Conservation (phyloP, 2,329 filamentous ascomycete genomes). For the Graphilbum fragrans region DNA sequence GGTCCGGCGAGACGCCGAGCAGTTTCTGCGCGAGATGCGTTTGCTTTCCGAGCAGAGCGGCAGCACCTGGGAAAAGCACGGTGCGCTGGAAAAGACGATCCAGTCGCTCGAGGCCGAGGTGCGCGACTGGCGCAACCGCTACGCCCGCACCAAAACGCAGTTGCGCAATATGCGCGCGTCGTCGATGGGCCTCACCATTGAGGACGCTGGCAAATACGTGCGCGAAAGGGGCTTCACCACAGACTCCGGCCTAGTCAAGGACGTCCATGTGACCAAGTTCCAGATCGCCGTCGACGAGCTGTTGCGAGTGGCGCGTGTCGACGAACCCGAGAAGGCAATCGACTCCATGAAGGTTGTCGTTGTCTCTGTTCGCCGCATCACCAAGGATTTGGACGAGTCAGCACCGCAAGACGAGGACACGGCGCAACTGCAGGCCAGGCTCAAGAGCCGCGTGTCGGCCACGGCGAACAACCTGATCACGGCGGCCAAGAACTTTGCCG, state of each 20-base stretch:
- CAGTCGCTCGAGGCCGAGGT: constrained; percentile 70
- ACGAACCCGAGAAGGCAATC: constrained; percentile 63
- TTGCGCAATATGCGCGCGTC: constrained; percentile 69
- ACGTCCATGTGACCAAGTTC: constrained; percentile 88
- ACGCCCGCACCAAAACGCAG: constrained; percentile 79
- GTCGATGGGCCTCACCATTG: constrained; percentile 59
- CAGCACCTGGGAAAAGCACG: constrained; percentile 69
- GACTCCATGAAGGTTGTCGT: constrained; percentile 83
- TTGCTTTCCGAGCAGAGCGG: constrained; percentile 69
- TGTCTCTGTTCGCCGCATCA: constrained; percentile 70
- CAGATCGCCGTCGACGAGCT: constrained; percentile 91
- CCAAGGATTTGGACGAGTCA: constrained; percentile 61
- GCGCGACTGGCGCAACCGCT: constrained; percentile 81
- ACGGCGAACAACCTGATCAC: constrained; percentile 95
- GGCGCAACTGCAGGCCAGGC: constrained; percentile 49
- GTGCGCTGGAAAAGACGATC: constrained; percentile 63
- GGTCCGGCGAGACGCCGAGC: constrained; percentile 70
- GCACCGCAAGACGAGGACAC: constrained; percentile 38
- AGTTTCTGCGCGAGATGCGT: constrained; percentile 83
- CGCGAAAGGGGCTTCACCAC: constrained; percentile 57
- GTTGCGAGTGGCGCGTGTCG: constrained; percentile 60
- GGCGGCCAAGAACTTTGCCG: constrained; percentile 81
- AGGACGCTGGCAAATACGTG: constrained; percentile 56
- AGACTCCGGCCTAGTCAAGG: constrained; percentile 69
- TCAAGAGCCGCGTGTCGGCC: constrained; percentile 75